Base-by-base conservation (phyloP, 305 asterid genomes). In the Rubia tinctorum region DNA sequence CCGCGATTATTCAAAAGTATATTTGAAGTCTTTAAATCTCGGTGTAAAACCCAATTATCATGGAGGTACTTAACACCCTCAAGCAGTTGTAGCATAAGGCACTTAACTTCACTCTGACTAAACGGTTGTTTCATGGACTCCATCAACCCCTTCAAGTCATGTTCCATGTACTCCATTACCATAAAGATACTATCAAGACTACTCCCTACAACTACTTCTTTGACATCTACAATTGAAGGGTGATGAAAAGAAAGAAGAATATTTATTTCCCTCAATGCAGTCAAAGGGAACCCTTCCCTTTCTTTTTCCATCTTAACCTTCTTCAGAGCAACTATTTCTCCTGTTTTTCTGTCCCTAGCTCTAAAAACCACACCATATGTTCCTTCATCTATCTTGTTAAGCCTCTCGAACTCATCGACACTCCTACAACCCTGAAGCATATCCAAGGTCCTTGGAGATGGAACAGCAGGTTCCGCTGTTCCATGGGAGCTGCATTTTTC, bases 101-200 rank as follows among this genome's bases (percentile, higher is more conserved):
- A 90, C 83, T 93, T 93, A 68, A 90, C 98, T 82, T 93, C 98
- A 85, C 96, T 90, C 71, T 91, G 93, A 80, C 89, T 93, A 75
- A 84, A 93, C 1, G 91, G 96, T 73, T 91, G 96, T 76, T 82
- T 88, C 90, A 91, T 94, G 72, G 92, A 80, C 86, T 91, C 95
- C 93, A 94, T 88, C 77, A 94, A 78, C 73, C 78, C 96, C 84
- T 88, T 91, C 51, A 94, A 89, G 83, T 94, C 98, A 80, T 91
- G 97, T 82, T 94, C 98, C 98, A 94, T 90, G 85, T 94, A 94
- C 83, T 94, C 97, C 98, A 94, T 94, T 75, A 88, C 97, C 97
- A 91, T 85, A 83, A 80, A 94, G 77, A 91, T 89, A 80, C 89
- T 83, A 77, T 90, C 97, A 76, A 88, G 93, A 79, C 73, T 82